Percentiles rank a stretch among this genome's conserved stretches.
Evolutionary conservation across 495 filamentous ascomycete genomes (phyloP).

Genomic region (Hamigera avellanea): DNA sequence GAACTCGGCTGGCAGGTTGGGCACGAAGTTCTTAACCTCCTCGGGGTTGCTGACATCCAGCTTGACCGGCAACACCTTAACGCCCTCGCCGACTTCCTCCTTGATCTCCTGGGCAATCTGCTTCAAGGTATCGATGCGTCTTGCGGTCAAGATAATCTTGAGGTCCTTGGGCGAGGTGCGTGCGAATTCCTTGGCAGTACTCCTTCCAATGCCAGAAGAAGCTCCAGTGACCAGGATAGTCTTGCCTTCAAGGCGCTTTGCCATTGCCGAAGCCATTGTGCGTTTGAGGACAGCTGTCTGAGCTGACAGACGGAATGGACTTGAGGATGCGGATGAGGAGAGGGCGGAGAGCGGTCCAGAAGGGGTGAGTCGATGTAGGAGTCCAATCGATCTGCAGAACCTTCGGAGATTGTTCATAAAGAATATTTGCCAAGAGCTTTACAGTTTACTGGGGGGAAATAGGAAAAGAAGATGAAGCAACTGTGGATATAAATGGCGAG

Average conservation of each 20-base stretch:
- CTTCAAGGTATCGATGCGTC: slow-evolving; percentile 66
- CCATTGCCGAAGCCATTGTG: slow-evolving; percentile 67
- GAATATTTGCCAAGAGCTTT: background rate
- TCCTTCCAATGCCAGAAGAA: slow-evolving; percentile 82
- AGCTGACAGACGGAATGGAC: slow-evolving; percentile 10
- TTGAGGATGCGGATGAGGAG: slow-evolving; percentile 9
- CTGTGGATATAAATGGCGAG: no score
- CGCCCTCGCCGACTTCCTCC: slow-evolving; percentile 67
- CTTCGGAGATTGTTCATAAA: slow-evolving; percentile 24
- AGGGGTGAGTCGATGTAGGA: slow-evolving; percentile 12
- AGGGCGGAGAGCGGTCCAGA: slow-evolving; percentile 8
- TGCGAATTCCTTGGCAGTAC: slow-evolving; percentile 84
- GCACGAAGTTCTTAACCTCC: slow-evolving; percentile 66
- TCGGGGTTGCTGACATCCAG: slow-evolving; percentile 78
- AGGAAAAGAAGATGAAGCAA: background rate
- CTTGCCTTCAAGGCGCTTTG: slow-evolving; percentile 84
- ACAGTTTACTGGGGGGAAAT: background rate
- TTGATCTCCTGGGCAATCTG: slow-evolving; percentile 68
- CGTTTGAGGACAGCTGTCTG: slow-evolving; percentile 19
- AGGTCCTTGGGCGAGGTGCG: slow-evolving; percentile 70
- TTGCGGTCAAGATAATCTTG: slow-evolving; percentile 77
- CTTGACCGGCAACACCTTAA: slow-evolving; percentile 69
- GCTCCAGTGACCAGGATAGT: slow-evolving; percentile 89
- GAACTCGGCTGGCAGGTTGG: slow-evolving; percentile 66
- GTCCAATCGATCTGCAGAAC: slow-evolving; percentile 16